A percentile compares a stretch with the other conserved stretches of the same genome.
phyloP scores from a whole-genome alignment of 768 basidiomycete species.

The Kwoniella mangroviensis region DNA sequence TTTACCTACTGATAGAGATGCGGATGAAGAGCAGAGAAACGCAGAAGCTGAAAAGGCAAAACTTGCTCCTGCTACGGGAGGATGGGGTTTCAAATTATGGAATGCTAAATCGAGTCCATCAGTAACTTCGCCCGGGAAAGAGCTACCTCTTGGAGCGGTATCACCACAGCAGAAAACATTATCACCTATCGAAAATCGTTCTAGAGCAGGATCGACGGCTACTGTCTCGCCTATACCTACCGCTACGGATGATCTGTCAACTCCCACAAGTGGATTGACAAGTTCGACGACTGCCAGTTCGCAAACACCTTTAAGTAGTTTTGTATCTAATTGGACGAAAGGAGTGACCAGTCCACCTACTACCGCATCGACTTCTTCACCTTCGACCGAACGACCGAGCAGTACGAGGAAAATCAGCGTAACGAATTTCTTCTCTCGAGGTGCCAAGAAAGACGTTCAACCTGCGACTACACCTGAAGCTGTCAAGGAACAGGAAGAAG shows the following conservation, averaged over 20 bases:
- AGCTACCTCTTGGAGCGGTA: conserved; percentile 8
- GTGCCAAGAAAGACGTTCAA: background rate
- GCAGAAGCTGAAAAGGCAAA: conserved; percentile 23
- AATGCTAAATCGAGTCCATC: conserved; percentile 6
- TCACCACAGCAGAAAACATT: conserved; percentile 30
- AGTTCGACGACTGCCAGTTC: background rate
- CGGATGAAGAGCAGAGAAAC: conserved; percentile 29
- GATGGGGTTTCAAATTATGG: conserved; percentile 45
- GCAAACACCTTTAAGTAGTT: conserved; percentile 46
- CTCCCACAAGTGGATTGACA: conserved; percentile 8
- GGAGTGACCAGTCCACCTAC: conserved; percentile 28
- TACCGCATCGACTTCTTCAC: background rate
- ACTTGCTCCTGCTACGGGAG: conserved; percentile 26
- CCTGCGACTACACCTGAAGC: background rate
- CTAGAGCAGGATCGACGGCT: conserved; percentile 29
- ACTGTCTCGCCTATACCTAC: conserved; percentile 29
- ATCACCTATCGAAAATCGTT: conserved; percentile 32
- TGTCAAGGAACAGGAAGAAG: conserved; percentile 22
- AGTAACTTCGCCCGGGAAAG: conserved; percentile 9
- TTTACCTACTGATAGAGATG: conserved; percentile 57
- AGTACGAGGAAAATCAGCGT: conserved; percentile 30
- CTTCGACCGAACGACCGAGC: conserved; percentile 12
- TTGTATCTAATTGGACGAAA: conserved; percentile 51
- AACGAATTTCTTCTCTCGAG: conserved; percentile 40
- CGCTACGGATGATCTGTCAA: conserved; percentile 15